phyloP scores from a whole-genome alignment of 2,329 filamentous ascomycete genomes.

The Endothia cerciana region DNA sequence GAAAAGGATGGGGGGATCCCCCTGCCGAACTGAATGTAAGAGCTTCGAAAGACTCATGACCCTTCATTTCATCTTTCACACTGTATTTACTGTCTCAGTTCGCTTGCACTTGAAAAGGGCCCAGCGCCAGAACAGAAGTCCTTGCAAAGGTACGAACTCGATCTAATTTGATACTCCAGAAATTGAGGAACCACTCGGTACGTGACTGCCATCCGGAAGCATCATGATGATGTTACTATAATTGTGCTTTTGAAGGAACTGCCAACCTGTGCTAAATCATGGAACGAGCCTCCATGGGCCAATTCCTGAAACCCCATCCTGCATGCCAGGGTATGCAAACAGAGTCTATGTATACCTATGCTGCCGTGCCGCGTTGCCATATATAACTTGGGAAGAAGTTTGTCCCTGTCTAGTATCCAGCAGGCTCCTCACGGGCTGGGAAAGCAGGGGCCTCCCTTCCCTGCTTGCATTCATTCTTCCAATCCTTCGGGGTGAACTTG shows the following conservation, averaged over 20 bases:
- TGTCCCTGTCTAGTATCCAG: constrained; percentile 46
- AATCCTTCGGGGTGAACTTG: constrained; percentile 82
- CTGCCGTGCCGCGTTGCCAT: too few species aligned
- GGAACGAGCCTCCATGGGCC: neutral
- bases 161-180: neutral
- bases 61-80: too few species aligned
- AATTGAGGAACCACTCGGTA: neutral
- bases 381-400: neutral
- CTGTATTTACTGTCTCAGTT: neutral
- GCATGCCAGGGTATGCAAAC: neutral
- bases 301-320: neutral
- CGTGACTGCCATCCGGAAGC: neutral
- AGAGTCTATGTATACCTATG: neutral
- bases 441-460: constrained; percentile 50
- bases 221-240: neutral
- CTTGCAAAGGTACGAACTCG: neutral
- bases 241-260: neutral
- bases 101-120: neutral
- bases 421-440: constrained; percentile 54
- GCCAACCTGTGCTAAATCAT: neutral
- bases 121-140: neutral
- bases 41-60: neutral
- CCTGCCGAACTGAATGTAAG: too few species aligned
- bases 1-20: too few species aligned
- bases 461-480: constrained; percentile 62